Evolutionary conservation across 2,329 filamentous ascomycete species (phyloP).

Genomic region (Colletotrichum incanum): DNA sequence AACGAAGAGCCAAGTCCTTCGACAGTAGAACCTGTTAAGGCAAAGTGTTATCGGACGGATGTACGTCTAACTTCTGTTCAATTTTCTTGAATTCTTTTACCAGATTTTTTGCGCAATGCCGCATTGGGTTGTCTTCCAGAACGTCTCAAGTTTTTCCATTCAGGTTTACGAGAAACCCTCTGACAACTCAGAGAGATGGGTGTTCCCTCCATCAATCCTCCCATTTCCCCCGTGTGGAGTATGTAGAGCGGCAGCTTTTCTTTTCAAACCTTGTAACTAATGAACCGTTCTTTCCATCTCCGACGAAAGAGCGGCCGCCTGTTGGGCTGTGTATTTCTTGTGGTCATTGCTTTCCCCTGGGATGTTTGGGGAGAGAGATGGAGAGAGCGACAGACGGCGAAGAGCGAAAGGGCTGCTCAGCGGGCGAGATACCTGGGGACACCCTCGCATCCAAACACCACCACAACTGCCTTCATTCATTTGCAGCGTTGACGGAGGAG

Average conservation of each 20-base stretch:
- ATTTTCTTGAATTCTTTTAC: too few species aligned
- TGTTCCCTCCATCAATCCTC: conserved; percentile 16
- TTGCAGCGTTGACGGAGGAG: neutral
- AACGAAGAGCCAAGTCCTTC: too few species aligned
- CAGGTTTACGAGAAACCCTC: conserved; percentile 7
- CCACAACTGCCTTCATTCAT: neutral
- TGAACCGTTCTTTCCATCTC: neutral
- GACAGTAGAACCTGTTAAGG: too few species aligned
- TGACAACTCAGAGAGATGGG: conserved; percentile 24
- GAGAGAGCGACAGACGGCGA: neutral
- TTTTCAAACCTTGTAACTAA: neutral
- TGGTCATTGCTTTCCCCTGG: neutral
- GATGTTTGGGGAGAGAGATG: neutral
- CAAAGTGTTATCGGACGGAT: too few species aligned
- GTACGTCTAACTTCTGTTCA: too few species aligned
- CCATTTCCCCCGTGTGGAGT: neutral
- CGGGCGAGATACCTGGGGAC: neutral
- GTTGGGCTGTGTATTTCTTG: neutral
- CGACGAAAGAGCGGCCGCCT: neutral
- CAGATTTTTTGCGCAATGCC: neutral
- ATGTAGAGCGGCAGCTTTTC: neutral
- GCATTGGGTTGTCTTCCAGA: conserved; percentile 28
- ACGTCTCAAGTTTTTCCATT: conserved; percentile 26
- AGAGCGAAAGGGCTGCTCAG: neutral
- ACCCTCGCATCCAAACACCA: neutral